These are phyloP conservation scores for Nicotiana sylvestris DNA, from an alignment of 257 asterid genomes.

Conservation along the genomic window DNA sequence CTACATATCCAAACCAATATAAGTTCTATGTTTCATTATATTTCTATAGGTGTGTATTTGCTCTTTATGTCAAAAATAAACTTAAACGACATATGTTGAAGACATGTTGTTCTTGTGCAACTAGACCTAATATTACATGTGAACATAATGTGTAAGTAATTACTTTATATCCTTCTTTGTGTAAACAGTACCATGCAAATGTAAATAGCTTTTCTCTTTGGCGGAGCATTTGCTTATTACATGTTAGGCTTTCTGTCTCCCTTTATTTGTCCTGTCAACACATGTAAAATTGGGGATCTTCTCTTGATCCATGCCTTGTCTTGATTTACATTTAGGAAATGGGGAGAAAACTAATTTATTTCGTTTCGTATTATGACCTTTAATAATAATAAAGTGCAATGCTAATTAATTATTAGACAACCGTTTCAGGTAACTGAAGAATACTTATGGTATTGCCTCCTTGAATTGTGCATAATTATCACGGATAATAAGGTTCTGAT, in stretches of 20 bases:
- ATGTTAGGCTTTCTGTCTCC: not conserved
- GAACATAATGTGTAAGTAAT: no score
- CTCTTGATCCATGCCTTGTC: not conserved
- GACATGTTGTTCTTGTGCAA: not conserved
- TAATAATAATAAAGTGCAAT: no score
- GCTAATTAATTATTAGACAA: not conserved
- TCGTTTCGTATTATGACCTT: not conserved
- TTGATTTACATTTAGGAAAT: not conserved
- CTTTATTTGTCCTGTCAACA: not conserved
- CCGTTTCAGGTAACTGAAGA: not conserved
- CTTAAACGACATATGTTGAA: not conserved
- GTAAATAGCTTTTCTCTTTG: not conserved
- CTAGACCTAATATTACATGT: not conserved
- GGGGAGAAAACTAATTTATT: not conserved
- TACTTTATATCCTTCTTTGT: not conserved
- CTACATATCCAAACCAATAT: conserved; percentile 1
- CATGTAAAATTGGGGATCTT: not conserved
- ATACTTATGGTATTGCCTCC: no score
- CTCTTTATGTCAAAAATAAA: not conserved
- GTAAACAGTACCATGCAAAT: conserved; percentile 10
- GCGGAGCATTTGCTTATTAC: not conserved
- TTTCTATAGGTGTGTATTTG: not conserved
- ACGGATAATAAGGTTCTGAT: not conserved
- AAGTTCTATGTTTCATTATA: not conserved
- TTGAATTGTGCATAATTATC: no score